phyloP scores from a whole-genome alignment of 352 stramenopile genomes.

The Pseudoperonospora humuli region DNA sequence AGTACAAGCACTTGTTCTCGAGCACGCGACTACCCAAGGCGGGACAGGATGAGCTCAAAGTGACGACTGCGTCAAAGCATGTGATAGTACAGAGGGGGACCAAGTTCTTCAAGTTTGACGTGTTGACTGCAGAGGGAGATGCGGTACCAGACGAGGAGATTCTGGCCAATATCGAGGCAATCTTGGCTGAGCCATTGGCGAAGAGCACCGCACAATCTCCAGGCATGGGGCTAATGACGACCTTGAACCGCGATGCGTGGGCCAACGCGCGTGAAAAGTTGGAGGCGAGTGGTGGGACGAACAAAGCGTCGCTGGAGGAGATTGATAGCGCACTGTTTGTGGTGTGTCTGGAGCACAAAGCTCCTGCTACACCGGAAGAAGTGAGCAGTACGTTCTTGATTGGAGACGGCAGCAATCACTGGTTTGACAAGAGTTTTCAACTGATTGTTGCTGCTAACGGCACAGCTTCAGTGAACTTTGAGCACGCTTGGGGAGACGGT shows the following conservation, averaged over 20 bases:
- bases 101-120: slow-evolving; percentile 85
- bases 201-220: slow-evolving; percentile 28
- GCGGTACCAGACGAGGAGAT: slow-evolving; percentile 71
- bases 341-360: slow-evolving; percentile 65
- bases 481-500: slow-evolving; percentile 87
- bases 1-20: slow-evolving; percentile 87
- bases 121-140: slow-evolving; percentile 55
- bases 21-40: slow-evolving; percentile 63
- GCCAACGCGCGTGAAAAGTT: slow-evolving; percentile 55
- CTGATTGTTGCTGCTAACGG: slow-evolving; percentile 80
- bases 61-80: slow-evolving; percentile 54
- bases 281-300: slow-evolving; percentile 37
- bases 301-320: slow-evolving; percentile 61
- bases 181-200: slow-evolving; percentile 55
- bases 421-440: slow-evolving; percentile 92
- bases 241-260: slow-evolving; percentile 80
- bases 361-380: slow-evolving; percentile 43
- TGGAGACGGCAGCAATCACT: slow-evolving; percentile 82
- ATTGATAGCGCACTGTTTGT: slow-evolving; percentile 87
- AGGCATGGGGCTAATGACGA: slow-evolving; percentile 73
- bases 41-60: slow-evolving; percentile 67
- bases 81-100: slow-evolving; percentile 79
- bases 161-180: slow-evolving; percentile 77
- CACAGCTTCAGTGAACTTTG: slow-evolving; percentile 82
- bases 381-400: slow-evolving; percentile 75